phyloP scores from a whole-genome alignment of 2,329 filamentous ascomycete species.

The Whalleya microplaca region DNA sequence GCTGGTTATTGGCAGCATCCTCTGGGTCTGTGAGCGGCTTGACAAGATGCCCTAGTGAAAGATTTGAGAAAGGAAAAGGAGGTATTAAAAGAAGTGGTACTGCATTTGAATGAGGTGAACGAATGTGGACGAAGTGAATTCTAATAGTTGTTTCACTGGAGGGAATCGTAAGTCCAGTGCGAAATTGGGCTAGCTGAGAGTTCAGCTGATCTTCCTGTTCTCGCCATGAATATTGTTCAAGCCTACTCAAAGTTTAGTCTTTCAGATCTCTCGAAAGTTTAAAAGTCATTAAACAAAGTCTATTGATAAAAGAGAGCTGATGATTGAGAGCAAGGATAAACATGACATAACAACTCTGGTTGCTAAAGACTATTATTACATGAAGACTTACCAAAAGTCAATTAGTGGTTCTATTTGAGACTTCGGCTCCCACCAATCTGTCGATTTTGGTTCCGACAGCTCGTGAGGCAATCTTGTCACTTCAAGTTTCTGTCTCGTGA shows the following conservation, averaged over 20 bases:
- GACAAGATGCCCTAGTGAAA: slow-evolving; percentile 61
- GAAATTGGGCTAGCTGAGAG: slow-evolving; percentile 63
- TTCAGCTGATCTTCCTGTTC: slow-evolving; percentile 63
- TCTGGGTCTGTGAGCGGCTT: slow-evolving; percentile 57
- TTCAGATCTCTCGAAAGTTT: background rate
- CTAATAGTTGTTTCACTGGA: slow-evolving; percentile 50
- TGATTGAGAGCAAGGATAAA: background rate
- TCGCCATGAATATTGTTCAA: slow-evolving; percentile 69
- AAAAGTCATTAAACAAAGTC: background rate
- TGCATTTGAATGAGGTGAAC: slow-evolving; percentile 55
- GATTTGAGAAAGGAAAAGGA: slow-evolving; percentile 66
- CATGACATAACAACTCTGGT: background rate
- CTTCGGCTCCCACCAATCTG: slow-evolving; percentile 64
- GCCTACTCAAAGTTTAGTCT: slow-evolving; percentile 47
- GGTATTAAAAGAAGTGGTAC: slow-evolving; percentile 68
- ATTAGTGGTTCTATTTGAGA: slow-evolving; percentile 64
- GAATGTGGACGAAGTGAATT: slow-evolving; percentile 68
- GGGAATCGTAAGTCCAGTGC: slow-evolving; percentile 54
- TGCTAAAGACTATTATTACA: background rate
- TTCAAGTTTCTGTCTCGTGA: slow-evolving; percentile 70
- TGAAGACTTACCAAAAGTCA: slow-evolving; percentile 60
- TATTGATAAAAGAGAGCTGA: background rate
- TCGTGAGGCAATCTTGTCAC: slow-evolving; percentile 68
- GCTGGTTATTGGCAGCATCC: slow-evolving; percentile 46
- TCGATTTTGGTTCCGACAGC: slow-evolving; percentile 48